Evolutionary conservation across 495 filamentous ascomycete genomes (phyloP).

Genomic region (Gamarada debralockiae): DNA sequence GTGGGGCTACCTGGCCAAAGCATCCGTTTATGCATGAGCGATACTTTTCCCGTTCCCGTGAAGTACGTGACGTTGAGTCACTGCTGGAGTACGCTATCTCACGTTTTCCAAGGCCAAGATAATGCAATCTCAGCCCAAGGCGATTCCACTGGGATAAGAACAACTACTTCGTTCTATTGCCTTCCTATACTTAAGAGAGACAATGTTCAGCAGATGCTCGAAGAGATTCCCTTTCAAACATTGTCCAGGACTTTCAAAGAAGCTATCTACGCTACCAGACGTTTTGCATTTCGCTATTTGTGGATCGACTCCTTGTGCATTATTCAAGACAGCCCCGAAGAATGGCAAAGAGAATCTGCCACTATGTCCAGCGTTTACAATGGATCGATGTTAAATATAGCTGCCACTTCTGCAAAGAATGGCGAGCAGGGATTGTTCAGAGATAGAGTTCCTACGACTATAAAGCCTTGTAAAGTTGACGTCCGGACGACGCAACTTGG

Average conservation of each 20-base stretch:
- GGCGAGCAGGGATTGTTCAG: not conserved
- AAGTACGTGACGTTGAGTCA: not conserved
- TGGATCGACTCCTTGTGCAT: too few species aligned
- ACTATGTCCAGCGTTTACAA: slow-evolving; percentile 12
- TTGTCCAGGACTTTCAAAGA: slow-evolving; percentile 4
- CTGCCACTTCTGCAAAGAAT: not conserved
- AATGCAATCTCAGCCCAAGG: too few species aligned
- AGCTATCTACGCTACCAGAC: not conserved
- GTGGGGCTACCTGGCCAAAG: too few species aligned
- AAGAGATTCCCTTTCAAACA: not conserved
- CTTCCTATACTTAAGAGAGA: not conserved
- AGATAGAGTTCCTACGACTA: not conserved
- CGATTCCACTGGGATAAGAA: too few species aligned
- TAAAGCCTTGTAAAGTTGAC: too few species aligned
- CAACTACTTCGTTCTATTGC: too few species aligned
- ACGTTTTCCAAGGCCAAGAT: too few species aligned
- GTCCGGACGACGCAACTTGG: too few species aligned
- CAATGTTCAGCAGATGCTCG: not conserved
- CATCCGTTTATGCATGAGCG: too few species aligned
- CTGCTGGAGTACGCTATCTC: not conserved
- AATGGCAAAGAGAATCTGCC: slow-evolving; percentile 18
- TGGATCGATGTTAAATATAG: not conserved
- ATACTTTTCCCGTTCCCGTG: too few species aligned
- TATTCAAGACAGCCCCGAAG: slow-evolving; percentile 26
- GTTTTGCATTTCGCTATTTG: slow-evolving; percentile 18